Evolutionary conservation across 1,284 basidiomycete genomes (phyloP), one percentile per base, ranked within the genome.

Genomic region (Heterobasidion irregulare): DNA sequence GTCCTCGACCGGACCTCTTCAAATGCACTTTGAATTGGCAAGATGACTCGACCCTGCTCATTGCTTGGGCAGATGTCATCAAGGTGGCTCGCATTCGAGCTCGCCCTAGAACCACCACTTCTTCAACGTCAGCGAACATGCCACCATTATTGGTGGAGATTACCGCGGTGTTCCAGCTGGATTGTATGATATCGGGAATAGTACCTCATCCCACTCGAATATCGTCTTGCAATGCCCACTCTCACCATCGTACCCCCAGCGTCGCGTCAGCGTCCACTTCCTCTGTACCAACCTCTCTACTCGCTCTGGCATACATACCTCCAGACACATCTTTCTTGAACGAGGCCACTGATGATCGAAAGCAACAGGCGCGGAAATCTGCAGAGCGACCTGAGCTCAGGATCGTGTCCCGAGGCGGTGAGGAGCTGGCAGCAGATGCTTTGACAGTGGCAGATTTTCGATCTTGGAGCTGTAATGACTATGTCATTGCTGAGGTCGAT

Each of bases 61-160:
- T 98, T 55, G 91, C 86, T 0, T 99, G 96, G 95, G 96, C 94
- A 2, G 91, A 97, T 67, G 78, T 88, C 59, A 93, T 99, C 76
- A 97, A 95, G 68, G 84, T 98, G 12, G 92, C 90, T 10, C 83
- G 90, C 9, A 80, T 95, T 53, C 83, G 90, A 4, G 76, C 80
- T 0, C 77, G 89, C 36, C 76, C 79, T 6, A 76, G 80, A 26
- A 70, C 70, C 1, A 65, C 74, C 10, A 67, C 71, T 32, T 66
- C 71, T 34, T 67, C 77, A 10, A 65, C 74, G 6, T 67, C 75
- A 2, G 71, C 74, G 6, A 73, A 73, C 52, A 66, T 74, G 0
- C 75, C 83, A 0, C 81, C 84, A 2, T 75, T 84, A 50, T 65
- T 82, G 48, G 89, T 92, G 50, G 95, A 98, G 66, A 89, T 98